Percentiles rank a stretch among this genome's conserved stretches.
These are phyloP conservation scores for Cajanus cajan DNA, from an alignment of 306 rosid species.

Conservation along the genomic window DNA sequence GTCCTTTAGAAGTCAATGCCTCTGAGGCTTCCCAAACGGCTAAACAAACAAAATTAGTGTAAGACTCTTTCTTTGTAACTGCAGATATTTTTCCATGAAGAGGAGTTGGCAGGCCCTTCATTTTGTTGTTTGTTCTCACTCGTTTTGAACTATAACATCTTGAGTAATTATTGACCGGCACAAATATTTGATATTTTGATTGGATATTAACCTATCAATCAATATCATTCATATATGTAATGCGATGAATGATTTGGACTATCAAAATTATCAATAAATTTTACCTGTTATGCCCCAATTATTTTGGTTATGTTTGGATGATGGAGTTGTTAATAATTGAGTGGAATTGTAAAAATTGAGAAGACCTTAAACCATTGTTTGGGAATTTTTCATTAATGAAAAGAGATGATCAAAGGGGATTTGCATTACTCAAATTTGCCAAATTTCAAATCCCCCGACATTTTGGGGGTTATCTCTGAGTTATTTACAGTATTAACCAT, in stretches of 20 bases:
- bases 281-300: background rate
- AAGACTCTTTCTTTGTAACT: background rate
- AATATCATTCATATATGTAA: background rate
- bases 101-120: background rate
- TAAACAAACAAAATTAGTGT: conserved; percentile 13
- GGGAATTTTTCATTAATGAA: background rate
- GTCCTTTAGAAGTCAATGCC: conserved; percentile 38
- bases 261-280: background rate
- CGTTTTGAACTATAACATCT: background rate
- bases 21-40: conserved; percentile 35
- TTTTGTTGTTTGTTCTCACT: background rate
- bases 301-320: background rate
- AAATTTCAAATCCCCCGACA: background rate
- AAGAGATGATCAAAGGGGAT: background rate
- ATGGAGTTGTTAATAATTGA: background rate
- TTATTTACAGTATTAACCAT: no score
- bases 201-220: background rate
- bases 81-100: conserved; percentile 9
- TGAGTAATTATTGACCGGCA: background rate
- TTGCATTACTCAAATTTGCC: background rate
- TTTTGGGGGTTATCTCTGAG: no score
- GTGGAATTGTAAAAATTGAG: background rate
- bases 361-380: background rate
- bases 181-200: background rate
- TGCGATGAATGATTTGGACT: background rate